phyloP scores from a whole-genome alignment of 495 filamentous ascomycete genomes.

The Gamarada debralockiae region DNA sequence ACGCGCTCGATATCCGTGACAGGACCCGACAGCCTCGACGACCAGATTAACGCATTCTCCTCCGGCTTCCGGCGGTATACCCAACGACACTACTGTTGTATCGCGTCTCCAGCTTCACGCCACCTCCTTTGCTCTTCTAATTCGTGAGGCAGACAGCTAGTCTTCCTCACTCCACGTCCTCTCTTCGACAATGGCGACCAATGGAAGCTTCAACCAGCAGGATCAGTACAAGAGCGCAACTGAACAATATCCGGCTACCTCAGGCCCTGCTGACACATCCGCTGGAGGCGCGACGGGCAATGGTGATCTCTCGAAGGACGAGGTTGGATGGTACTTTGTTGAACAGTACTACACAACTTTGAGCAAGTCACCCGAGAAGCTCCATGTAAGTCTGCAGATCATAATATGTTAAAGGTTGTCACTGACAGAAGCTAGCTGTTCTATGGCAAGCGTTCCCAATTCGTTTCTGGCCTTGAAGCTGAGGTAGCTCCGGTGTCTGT shows the following conservation, averaged over 20 bases:
- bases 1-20: conserved; percentile 26
- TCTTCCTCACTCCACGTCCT: conserved; percentile 14
- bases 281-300: conserved; percentile 21
- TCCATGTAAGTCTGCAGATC: conserved; percentile 60
- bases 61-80: background rate
- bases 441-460: conserved; percentile 78
- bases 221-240: conserved; percentile 25
- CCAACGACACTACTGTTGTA: background rate
- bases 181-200: conserved; percentile 24
- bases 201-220: conserved; percentile 27
- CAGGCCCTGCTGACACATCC: conserved; percentile 18
- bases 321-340: conserved; percentile 98
- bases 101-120: background rate
- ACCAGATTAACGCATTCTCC: background rate
- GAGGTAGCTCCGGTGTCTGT: conserved; percentile 78
- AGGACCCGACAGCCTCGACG: conserved; percentile 18
- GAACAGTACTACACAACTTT: conserved; percentile 99
- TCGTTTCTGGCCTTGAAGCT: conserved; percentile 81
- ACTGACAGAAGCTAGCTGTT: conserved; percentile 53
- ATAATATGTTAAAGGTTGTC: background rate
- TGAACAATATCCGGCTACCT: conserved; percentile 26
- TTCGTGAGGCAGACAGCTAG: conserved; percentile 13
- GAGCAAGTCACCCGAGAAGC: conserved; percentile 88
- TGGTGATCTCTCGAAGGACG: conserved; percentile 27
- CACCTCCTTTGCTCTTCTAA: background rate